Percentiles rank a stretch among this genome's conserved stretches.
phyloP scores from a whole-genome alignment of 768 basidiomycete genomes.

The Tricholoma sp. region DNA sequence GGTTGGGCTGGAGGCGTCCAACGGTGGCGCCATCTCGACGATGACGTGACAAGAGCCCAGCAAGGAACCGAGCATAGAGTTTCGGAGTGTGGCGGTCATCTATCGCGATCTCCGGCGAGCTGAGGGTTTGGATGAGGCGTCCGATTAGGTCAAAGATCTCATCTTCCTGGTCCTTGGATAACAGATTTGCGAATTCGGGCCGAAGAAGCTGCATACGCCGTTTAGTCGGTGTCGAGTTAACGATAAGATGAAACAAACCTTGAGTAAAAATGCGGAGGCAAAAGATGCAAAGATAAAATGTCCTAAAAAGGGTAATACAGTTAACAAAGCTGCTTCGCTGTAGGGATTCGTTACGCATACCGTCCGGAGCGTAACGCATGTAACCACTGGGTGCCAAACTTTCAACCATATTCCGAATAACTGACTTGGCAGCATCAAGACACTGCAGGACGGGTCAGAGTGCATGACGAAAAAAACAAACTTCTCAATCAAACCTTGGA shows the following conservation, averaged over 20 bases:
- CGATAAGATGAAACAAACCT: constrained; percentile 36
- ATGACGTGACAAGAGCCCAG: constrained; percentile 62
- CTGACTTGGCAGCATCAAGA: constrained; percentile 61
- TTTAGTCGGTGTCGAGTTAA: neutral
- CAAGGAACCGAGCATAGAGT: constrained; percentile 75
- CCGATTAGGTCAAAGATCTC: constrained; percentile 71
- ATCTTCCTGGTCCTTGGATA: constrained; percentile 57
- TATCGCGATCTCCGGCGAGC: constrained; percentile 68
- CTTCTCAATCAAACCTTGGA: constrained; percentile 44
- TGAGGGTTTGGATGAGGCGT: constrained; percentile 65
- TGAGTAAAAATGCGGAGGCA: constrained; percentile 78
- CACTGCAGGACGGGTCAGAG: constrained; percentile 40
- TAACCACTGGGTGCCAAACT: constrained; percentile 64
- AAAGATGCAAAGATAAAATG: constrained; percentile 79
- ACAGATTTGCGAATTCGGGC: constrained; percentile 63
- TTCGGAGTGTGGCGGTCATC: constrained; percentile 80
- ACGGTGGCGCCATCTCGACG: constrained; percentile 62
- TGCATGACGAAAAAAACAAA: neutral
- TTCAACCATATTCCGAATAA: constrained; percentile 62
- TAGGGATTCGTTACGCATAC: constrained; percentile 27
- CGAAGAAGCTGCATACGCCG: constrained; percentile 49
- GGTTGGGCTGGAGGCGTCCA: constrained; percentile 48
- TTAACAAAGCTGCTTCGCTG: neutral
- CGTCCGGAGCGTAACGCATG: constrained; percentile 76
- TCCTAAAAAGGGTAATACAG: constrained; percentile 29